Evolutionary conservation across 495 filamentous ascomycete genomes (phyloP), one percentile per base, ranked within the genome.

Genomic region (Filosporella fistucella): DNA sequence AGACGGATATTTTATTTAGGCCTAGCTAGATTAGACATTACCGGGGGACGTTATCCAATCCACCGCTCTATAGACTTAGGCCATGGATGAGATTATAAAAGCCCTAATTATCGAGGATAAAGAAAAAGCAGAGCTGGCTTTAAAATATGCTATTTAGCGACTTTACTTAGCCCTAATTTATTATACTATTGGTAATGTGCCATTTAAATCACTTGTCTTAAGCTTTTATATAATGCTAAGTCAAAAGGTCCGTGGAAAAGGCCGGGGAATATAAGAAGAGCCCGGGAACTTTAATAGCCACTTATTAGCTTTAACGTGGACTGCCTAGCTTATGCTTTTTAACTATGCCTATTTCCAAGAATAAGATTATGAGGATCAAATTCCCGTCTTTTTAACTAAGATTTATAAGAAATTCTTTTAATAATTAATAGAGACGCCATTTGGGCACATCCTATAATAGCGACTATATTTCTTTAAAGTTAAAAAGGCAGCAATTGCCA

Each of bases 321-420:
- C 47, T 9, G 40, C 47, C n/a, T 33, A 51, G 40, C 38, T 51
- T 28, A 24, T 51, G 26, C 16, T 45, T 22, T 51, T 51, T 45
- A 30, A 51, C 35, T 40, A 48, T 28, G 22, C 45, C 24, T 48
- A 22, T 34, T 48, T 48, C 17, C 23, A 48, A 22, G 45, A 48
- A 35, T 21, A 48, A 28, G 45, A 48, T 14, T 16, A 48, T 24
- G 22, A 48, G 28, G 35, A 38, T 14, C 22, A 48, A 40, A 48
- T 48, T 35, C 35, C 17, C 6, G 45, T 48, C 33, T 48, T 48
- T 21, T 24, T 48, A 4, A 21, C 24, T n/a, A 48, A 38, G 33
- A 45, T 51, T 42, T 51, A 16, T 35, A 35, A 52, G 42, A 33
- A 40, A 14, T 46, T 46, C 49, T 52, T 52, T 29, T 34, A 52